Evolutionary conservation across 2,329 filamentous ascomycete species (phyloP), one percentile per base, ranked within the genome.

Genomic region (Trichoderma cornu-damae): DNA sequence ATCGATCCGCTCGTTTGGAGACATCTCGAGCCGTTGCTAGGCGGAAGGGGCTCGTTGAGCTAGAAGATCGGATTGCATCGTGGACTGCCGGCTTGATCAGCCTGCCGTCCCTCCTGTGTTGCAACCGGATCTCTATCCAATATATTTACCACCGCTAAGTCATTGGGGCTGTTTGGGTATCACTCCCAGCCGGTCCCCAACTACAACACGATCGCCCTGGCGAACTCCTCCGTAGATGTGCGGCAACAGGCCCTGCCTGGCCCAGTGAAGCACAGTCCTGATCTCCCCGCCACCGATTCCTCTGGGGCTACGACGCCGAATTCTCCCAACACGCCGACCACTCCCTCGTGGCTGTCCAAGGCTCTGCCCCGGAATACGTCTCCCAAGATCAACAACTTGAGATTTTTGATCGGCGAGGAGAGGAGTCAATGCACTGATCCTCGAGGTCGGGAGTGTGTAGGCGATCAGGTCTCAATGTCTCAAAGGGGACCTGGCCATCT

Each of bases 401-500:
- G 59, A 20, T 61, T 60, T 42, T 62, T 66, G 59, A 53, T 61
- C 59, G 59, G 57, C 30, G 58, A 60, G 46, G 62, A 53, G 43
- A 64, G 63, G 64, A 69, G 76, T 83, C 82, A 77, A 85, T 85
- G 82, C 80, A 72, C 76, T 71, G 76, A 75, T 75, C 74, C 72
- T 73, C 72, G 72, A 71, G 76, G 74, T 73, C 72, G 74, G 69
- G 73, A 72, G 72, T 71, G 73, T 71, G 74, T 72, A 77, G 79
- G 80, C 77, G 80, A 81, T 73, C 77, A 77, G 79, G 74, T 74
- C 76, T 79, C 81, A 76, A 86, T 86, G 83, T 84, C 82, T 75
- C 80, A 83, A 77, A 79, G 77, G 75, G 78, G 76, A 67, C 72
- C 77, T 77, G 76, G 75, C 72, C 74, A 79, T 79, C 77, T 73